Evolutionary conservation across 208 protist genomes (phyloP).

Genomic region (Trypanosoma cruzi): DNA sequence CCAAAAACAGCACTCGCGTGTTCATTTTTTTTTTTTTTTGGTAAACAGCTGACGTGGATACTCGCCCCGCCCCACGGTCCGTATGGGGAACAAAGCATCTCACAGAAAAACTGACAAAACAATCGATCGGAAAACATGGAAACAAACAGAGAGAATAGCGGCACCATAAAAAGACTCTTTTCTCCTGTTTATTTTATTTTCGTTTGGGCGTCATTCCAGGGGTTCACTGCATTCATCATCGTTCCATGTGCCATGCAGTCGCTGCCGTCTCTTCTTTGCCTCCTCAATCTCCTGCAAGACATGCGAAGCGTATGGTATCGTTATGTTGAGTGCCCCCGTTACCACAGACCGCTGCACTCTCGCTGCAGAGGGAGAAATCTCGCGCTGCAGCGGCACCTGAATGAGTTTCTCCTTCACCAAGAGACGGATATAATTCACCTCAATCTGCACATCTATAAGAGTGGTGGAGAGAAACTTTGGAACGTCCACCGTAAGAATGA

Average conservation of each 20-base stretch:
- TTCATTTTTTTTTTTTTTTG: neutral
- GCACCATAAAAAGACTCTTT: neutral
- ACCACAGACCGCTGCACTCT: slow-evolving; percentile 76
- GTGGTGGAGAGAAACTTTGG: slow-evolving; percentile 95
- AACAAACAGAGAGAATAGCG: neutral
- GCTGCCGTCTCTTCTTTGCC: slow-evolving; percentile 19
- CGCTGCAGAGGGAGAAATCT: slow-evolving; percentile 66
- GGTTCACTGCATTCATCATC: slow-evolving; percentile 9
- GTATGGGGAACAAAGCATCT: neutral
- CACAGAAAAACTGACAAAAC: neutral
- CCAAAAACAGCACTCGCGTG: neutral
- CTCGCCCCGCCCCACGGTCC: neutral
- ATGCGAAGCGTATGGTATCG: slow-evolving; percentile 65
- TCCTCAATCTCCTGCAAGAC: slow-evolving; percentile 37
- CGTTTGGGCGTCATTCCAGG: neutral
- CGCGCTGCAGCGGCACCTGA: slow-evolving; percentile 86
- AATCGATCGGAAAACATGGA: neutral
- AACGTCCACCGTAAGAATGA: slow-evolving; percentile 86
- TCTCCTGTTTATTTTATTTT: neutral
- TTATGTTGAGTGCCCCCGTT: slow-evolving; percentile 85
- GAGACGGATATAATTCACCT: slow-evolving; percentile 92
- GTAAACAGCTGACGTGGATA: neutral
- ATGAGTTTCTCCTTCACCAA: slow-evolving; percentile 95
- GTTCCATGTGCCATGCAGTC: neutral
- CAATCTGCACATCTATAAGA: slow-evolving; percentile 91